phyloP scores from a whole-genome alignment of 1,284 basidiomycete species.

The Leccinum variabile region DNA sequence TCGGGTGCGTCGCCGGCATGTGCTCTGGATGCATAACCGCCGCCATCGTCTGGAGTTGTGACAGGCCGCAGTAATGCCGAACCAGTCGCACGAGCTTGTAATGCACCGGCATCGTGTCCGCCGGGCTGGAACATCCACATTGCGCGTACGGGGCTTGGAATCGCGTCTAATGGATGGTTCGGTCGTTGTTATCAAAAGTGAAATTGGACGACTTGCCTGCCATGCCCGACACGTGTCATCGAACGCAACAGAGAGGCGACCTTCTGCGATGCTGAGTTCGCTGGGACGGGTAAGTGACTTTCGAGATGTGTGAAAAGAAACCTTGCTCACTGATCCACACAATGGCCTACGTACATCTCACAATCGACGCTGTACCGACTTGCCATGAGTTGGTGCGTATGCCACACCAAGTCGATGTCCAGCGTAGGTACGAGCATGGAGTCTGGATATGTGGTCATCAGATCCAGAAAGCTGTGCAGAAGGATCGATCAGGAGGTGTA shows the following conservation, averaged over 20 bases:
- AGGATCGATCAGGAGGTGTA: not conserved
- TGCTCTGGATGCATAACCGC: constrained; percentile 33
- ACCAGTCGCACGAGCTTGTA: constrained; percentile 33
- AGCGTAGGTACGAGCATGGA: constrained; percentile 30
- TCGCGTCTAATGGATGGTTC: constrained; percentile 30
- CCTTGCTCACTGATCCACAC: constrained; percentile 38
- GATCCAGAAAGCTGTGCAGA: constrained; percentile 28
- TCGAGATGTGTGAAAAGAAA: not conserved
- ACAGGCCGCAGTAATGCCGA: constrained; percentile 17
- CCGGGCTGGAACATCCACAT: constrained; percentile 49
- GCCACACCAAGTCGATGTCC: constrained; percentile 52
- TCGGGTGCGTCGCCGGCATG: constrained; percentile 41
- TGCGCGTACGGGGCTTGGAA: constrained; percentile 45
- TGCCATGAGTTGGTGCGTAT: constrained; percentile 46
- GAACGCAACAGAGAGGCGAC: constrained; percentile 36
- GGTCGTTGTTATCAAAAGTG: not conserved
- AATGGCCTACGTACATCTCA: constrained; percentile 30
- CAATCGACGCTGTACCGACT: constrained; percentile 37
- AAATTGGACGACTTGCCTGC: constrained; percentile 18
- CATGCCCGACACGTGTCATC: constrained; percentile 39
- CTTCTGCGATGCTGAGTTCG: constrained; percentile 37
- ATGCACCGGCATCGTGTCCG: constrained; percentile 33
- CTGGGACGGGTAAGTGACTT: constrained; percentile 18
- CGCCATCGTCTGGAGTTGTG: constrained; percentile 17
- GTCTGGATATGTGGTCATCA: constrained; percentile 18